These are phyloP conservation scores for Botrytis fragariae DNA, from an alignment of 2,329 filamentous ascomycete genomes.

Conservation along the genomic window DNA sequence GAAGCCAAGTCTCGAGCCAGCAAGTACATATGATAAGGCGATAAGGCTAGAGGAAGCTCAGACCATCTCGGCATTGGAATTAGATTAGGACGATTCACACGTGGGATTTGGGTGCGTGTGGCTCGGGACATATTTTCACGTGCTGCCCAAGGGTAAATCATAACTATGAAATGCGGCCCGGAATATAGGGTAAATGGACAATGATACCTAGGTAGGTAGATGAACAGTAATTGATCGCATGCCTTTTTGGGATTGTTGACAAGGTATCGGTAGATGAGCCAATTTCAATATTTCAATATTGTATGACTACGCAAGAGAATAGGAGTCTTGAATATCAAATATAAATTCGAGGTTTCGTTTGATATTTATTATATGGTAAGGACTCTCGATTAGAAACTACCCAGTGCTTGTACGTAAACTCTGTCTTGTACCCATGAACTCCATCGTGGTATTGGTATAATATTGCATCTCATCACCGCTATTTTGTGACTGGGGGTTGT, in stretches of 20 bases:
- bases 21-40: too few relatives aligned
- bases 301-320: background rate
- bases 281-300: background rate
- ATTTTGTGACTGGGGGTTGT: background rate
- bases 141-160: background rate
- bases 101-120: background rate
- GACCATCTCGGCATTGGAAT: background rate
- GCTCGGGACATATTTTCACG: background rate
- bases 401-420: background rate
- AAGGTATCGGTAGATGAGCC: background rate
- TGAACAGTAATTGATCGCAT: background rate
- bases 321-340: background rate
- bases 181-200: too few relatives aligned
- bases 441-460: too few relatives aligned
- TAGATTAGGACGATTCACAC: background rate
- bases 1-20: too few relatives aligned
- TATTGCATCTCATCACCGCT: background rate
- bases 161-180: too few relatives aligned
- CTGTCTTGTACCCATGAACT: too few relatives aligned
- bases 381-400: too few relatives aligned
- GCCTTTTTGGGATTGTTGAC: background rate
- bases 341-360: background rate
- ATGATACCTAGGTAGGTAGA: too few relatives aligned
- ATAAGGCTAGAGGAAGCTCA: background rate
- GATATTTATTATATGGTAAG: background rate